Evolutionary conservation across 2,329 filamentous ascomycete genomes (phyloP).

Genomic region (Xylariaceae sp.): DNA sequence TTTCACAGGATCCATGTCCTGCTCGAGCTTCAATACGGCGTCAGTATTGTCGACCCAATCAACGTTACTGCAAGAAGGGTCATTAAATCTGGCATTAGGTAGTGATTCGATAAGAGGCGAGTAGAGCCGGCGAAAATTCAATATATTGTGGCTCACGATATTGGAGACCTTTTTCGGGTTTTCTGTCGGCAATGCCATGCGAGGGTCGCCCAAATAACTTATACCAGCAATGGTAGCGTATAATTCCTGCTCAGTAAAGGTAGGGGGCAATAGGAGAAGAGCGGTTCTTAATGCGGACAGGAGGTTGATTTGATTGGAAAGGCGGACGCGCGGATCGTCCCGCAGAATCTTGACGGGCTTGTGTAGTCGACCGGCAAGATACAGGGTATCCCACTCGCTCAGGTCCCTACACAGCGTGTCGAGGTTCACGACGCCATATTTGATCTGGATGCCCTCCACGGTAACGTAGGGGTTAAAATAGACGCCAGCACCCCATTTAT

Average conservation of each 20-base stretch:
- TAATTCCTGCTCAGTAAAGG: slow-evolving; percentile 81
- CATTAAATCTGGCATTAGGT: slow-evolving; percentile 78
- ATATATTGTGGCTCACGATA: slow-evolving; percentile 86
- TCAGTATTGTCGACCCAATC: slow-evolving; percentile 62
- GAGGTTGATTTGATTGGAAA: slow-evolving; percentile 94
- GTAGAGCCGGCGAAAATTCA: slow-evolving; percentile 89
- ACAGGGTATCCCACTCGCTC: slow-evolving; percentile 87
- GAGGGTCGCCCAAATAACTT: slow-evolving; percentile 92
- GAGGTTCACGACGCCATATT: slow-evolving; percentile 95
- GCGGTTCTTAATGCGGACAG: slow-evolving; percentile 87
- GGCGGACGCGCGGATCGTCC: slow-evolving; percentile 84
- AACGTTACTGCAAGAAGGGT: slow-evolving; percentile 52
- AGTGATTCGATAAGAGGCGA: slow-evolving; percentile 83
- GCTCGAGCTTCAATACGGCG: slow-evolving; percentile 64
- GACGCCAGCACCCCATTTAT: slow-evolving; percentile 84
- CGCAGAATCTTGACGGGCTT: slow-evolving; percentile 95
- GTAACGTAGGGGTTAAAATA: slow-evolving; percentile 97
- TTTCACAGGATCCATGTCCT: slow-evolving; percentile 89
- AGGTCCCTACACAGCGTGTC: slow-evolving; percentile 84
- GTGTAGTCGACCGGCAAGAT: slow-evolving; percentile 91
- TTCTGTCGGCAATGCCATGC: slow-evolving; percentile 87
- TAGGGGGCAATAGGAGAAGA: slow-evolving; percentile 74
- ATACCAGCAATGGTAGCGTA: slow-evolving; percentile 90
- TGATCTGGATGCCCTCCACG: slow-evolving; percentile 92
- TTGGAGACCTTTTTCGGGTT: slow-evolving; percentile 90